Evolutionary conservation across 2,329 filamentous ascomycete species (phyloP).

Genomic region (Penicillium vulpinum): DNA sequence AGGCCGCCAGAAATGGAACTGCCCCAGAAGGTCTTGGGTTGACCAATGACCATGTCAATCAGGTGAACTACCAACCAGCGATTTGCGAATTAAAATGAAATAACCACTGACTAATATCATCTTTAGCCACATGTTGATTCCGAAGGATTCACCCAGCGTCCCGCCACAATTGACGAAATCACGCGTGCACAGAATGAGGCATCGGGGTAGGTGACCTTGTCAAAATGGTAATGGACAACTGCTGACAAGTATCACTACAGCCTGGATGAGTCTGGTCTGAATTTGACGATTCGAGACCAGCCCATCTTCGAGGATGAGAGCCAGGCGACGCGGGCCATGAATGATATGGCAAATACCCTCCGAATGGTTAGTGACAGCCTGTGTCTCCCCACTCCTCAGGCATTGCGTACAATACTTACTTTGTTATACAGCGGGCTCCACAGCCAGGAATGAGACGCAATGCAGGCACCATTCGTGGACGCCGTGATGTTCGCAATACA

Average conservation of each 20-base stretch:
- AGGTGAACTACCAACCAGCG: conserved; percentile 15
- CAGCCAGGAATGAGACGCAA: conserved; percentile 62
- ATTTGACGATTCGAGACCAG: conserved; percentile 51
- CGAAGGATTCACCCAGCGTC: conserved; percentile 43
- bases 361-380: conserved; percentile 41
- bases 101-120: conserved; percentile 9
- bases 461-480: conserved; percentile 76
- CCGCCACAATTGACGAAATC: conserved; percentile 47
- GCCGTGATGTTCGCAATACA: conserved; percentile 88
- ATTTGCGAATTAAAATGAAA: neutral
- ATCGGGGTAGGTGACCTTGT: conserved; percentile 32
- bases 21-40: conserved; percentile 21
- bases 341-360: conserved; percentile 51
- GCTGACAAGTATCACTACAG: conserved; percentile 28
- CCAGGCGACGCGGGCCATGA: conserved; percentile 51
- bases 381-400: neutral
- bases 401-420: conserved; percentile 12
- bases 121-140: conserved; percentile 37
- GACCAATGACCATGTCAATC: conserved; percentile 24
- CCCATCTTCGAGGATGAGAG: conserved; percentile 52
- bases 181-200: conserved; percentile 48
- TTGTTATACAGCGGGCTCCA: conserved; percentile 43
- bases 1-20: conserved; percentile 32
- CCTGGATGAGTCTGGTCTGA: conserved; percentile 46
- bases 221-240: neutral